phyloP scores from a whole-genome alignment of 495 filamentous ascomycete species.

The Penicillium verhagenii region DNA sequence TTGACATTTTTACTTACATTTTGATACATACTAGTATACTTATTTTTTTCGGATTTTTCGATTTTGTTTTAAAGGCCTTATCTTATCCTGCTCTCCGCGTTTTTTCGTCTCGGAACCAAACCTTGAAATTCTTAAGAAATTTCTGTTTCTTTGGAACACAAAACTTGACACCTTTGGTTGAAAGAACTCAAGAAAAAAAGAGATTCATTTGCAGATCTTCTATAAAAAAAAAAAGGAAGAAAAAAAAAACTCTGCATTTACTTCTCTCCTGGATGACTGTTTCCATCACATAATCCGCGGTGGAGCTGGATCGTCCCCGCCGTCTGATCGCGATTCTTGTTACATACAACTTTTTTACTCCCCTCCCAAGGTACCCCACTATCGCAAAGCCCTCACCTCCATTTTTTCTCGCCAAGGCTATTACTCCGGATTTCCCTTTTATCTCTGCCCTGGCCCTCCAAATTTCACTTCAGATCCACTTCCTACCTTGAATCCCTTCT shows the following conservation, averaged over 20 bases:
- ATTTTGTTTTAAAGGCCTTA: no score
- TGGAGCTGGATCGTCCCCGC: conserved; percentile 17
- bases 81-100: conserved; percentile 22
- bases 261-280: conserved; percentile 21
- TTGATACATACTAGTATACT: conserved; percentile 12
- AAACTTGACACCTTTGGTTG: neutral
- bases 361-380: conserved; percentile 30
- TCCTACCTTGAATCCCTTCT: conserved; percentile 4
- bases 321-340: conserved; percentile 27
- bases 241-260: conserved; percentile 1
- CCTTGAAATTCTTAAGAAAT: conserved; percentile 1
- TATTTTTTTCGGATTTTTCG: no score
- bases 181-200: no score
- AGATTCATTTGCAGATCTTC: no score
- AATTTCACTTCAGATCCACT: conserved; percentile 6
- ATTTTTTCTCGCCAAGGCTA: conserved; percentile 28
- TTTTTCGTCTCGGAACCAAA: conserved; percentile 15
- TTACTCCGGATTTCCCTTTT: conserved; percentile 31
- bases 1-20: no score
- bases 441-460: conserved; percentile 7
- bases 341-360: conserved; percentile 26
- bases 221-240: no score
- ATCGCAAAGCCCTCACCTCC: conserved; percentile 25
- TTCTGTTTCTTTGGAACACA: conserved; percentile 1
- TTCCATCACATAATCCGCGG: conserved; percentile 27